Conservation (phyloP, 768 basidiomycete genomes). For the Pleurotus pulmonarius region DNA sequence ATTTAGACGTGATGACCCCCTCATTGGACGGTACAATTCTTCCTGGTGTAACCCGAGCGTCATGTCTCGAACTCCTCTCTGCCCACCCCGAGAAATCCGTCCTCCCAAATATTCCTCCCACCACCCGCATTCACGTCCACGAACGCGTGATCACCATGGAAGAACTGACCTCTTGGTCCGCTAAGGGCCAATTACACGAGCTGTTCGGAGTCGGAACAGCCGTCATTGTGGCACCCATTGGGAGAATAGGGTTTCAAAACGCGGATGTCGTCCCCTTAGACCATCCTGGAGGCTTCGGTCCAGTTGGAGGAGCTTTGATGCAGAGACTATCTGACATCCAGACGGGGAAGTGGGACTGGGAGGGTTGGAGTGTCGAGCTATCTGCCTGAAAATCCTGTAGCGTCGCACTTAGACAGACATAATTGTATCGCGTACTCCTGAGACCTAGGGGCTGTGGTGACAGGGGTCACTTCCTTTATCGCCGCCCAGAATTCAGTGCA, state of each 20-base stretch:
- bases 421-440: too few species aligned
- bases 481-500: too few species aligned
- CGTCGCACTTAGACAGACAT: too few species aligned
- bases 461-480: too few species aligned
- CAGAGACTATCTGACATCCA: conserved; percentile 67
- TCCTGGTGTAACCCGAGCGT: conserved; percentile 87
- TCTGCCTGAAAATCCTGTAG: too few species aligned
- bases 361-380: conserved; percentile 56
- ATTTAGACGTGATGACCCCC: conserved; percentile 75
- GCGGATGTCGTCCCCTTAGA: conserved; percentile 47
- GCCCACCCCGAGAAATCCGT: conserved; percentile 46
- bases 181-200: conserved; percentile 61
- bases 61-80: conserved; percentile 60
- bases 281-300: conserved; percentile 41
- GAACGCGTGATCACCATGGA: conserved; percentile 60
- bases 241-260: conserved; percentile 50
- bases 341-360: conserved; percentile 58
- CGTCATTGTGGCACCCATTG: conserved; percentile 61
- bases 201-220: conserved; percentile 79
- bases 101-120: conserved; percentile 37
- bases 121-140: conserved; percentile 35
- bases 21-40: conserved; percentile 85
- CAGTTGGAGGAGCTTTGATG: conserved; percentile 62
- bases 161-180: conserved; percentile 44
- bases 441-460: too few species aligned